These are phyloP conservation scores for Sporothrix curviconia DNA, from an alignment of 2,329 filamentous ascomycete species.

Conservation along the genomic window DNA sequence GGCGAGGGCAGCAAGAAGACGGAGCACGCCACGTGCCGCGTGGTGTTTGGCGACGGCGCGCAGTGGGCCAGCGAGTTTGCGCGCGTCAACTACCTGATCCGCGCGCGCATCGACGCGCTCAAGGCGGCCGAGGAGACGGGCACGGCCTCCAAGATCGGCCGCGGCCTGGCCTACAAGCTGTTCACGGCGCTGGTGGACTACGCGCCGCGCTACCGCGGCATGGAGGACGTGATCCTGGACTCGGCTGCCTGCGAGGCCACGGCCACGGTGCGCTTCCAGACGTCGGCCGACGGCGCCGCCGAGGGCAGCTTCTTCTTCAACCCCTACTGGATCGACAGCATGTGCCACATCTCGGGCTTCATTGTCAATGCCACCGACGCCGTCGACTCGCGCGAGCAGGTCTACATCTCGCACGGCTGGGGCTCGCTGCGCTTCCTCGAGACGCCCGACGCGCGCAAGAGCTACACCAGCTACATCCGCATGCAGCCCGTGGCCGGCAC, in stretches of 20 bases:
- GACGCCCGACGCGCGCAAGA: conserved; percentile 37
- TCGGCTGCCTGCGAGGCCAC: conserved; percentile 39
- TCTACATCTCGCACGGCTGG: conserved; percentile 57
- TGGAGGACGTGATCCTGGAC: conserved; percentile 52
- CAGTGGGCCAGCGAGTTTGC: conserved; percentile 60
- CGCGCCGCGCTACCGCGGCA: conserved; percentile 46
- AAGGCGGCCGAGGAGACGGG: conserved; percentile 56
- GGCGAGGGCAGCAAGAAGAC: conserved; percentile 51
- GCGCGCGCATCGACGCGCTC: conserved; percentile 52
- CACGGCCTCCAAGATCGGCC: conserved; percentile 64
- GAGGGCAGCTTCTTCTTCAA: conserved; percentile 50
- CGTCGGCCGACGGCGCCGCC: conserved; percentile 35
- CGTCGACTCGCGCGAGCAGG: conserved; percentile 46
- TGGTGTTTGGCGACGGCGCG: conserved; percentile 54
- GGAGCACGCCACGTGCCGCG: conserved; percentile 56
- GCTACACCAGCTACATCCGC: conserved; percentile 50
- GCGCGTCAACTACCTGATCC: conserved; percentile 63
- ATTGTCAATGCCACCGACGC: conserved; percentile 54
- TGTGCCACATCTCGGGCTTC: conserved; percentile 55
- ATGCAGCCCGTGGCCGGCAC: conserved; percentile 49
- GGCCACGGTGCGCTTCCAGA: conserved; percentile 40
- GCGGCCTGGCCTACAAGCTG: conserved; percentile 72
- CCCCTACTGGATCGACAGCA: conserved; percentile 53
- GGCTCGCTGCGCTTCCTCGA: conserved; percentile 45
- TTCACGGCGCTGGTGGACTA: conserved; percentile 53